Evolutionary conservation across 805 yeast species (phyloP).

Genomic region (Saccharomycopsis javanensis): DNA sequence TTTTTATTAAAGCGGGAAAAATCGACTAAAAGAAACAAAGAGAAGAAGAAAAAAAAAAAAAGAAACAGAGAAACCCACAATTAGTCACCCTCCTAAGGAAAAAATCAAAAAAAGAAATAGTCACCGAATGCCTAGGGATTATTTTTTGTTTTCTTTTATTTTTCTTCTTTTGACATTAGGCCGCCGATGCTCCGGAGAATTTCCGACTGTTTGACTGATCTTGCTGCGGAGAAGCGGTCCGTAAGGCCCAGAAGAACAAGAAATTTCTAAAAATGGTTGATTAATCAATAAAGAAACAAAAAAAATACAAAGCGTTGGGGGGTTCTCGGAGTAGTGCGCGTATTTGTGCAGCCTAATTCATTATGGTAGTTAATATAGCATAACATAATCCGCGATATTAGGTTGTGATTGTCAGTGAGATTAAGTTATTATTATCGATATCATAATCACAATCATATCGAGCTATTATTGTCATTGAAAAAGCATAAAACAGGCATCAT

Average conservation of each 20-base stretch:
- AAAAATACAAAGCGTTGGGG: neutral
- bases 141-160: too few species aligned
- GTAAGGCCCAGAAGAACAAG: neutral
- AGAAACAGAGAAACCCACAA: neutral
- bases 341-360: too few species aligned
- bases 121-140: neutral
- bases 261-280: too few species aligned
- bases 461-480: too few species aligned
- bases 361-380: too few species aligned
- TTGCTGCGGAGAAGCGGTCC: slow-evolving; percentile 3
- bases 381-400: too few species aligned
- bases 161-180: neutral
- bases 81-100: neutral
- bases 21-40: neutral
- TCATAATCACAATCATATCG: too few species aligned
- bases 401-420: too few species aligned
- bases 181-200: slow-evolving; percentile 1
- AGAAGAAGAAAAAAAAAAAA: too few species aligned
- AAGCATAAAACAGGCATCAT: too few species aligned
- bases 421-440: too few species aligned
- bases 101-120: neutral
- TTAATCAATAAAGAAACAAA: too few species aligned
- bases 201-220: neutral
- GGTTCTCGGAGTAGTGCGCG: neutral
- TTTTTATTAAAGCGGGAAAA: neutral